Conservation (phyloP, 805 yeast genomes). For the Sugiyamaella marilandica region DNA sequence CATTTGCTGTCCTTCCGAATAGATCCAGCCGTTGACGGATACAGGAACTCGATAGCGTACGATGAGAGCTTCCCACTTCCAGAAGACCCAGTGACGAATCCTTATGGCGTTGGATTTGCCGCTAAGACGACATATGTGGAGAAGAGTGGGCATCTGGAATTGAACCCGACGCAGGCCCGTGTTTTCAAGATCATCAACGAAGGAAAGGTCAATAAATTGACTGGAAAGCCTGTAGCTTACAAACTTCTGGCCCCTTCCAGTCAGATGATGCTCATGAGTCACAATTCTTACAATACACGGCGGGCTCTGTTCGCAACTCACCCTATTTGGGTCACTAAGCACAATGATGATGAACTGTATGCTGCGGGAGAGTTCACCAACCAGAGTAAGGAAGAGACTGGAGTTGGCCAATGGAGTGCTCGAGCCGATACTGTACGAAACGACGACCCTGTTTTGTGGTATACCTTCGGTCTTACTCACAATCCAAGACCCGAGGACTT, state of each 20-base stretch:
- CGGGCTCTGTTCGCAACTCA: conserved; percentile 80
- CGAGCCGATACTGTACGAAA: conserved; percentile 32
- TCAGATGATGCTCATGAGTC: conserved; percentile 68
- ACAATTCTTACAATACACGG: conserved; percentile 68
- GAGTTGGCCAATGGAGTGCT: conserved; percentile 15
- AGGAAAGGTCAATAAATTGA: conserved; percentile 56
- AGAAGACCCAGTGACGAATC: conserved; percentile 61
- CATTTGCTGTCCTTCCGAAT: conserved; percentile 73
- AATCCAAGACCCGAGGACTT: conserved; percentile 88
- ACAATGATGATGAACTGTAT: conserved; percentile 64
- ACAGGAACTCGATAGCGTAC: conserved; percentile 68
- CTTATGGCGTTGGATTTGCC: conserved; percentile 73
- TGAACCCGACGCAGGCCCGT: conserved; percentile 52
- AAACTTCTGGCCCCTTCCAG: conserved; percentile 72
- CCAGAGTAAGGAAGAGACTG: conserved; percentile 32
- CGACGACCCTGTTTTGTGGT: conserved; percentile 71
- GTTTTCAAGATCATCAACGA: conserved; percentile 57
- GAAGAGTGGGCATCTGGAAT: conserved; percentile 24
- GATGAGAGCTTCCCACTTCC: conserved; percentile 50
- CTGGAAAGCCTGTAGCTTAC: conserved; percentile 71
- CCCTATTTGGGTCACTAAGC: conserved; percentile 65
- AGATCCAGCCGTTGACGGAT: conserved; percentile 80
- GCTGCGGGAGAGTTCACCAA: conserved; percentile 59
- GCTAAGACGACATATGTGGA: conserved; percentile 43
- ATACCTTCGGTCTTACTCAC: conserved; percentile 80